Evolutionary conservation across 2,329 filamentous ascomycete genomes (phyloP), one percentile per base, ranked within the genome.

Genomic region (Colletotrichum spaethianum): DNA sequence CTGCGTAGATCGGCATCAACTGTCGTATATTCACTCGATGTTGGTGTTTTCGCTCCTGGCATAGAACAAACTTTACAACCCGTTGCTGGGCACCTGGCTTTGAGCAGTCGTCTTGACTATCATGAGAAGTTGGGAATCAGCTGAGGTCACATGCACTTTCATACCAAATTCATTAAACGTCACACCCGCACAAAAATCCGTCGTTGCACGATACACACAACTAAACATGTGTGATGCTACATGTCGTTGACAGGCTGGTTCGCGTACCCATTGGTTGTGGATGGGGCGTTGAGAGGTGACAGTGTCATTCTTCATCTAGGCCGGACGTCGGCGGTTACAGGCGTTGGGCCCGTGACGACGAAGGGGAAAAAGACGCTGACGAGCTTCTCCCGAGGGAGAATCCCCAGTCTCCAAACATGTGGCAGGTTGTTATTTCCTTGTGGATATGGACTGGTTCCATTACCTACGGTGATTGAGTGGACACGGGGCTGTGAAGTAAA

Each of bases 21-120:
- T 5, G 66, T 70, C 46, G 65, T 55, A 65, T 36, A 53, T 31
- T 40, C 23, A 52, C n/a, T 59, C 67, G 60, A 44, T 60, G 66
- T 61, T 64, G 70, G 56, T 73, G 70, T 73, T 73, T 73, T 73
- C 70, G 70, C 70, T 73, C 70, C 73, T 74, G 73, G 73, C 73
- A 74, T 55, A 74, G 66, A 74, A 69, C 36, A 66, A 67, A 64
- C 14, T 55, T 26, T 3, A 50, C 7, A 28, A 74, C 73, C 73
- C 73, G 73, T 73, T 73, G 73, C 73, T 74, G 73, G 73, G 73
- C 73, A 74, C 73, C 73, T 73, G 71, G 44, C 73, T 70, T 73
- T 70, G 73, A 74, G 73, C 71, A 73, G 71, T 71, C 73, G 73
- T 74, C 63, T 74, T 74, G 73, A 73, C 67, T 73, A 71, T 74